phyloP scores from a whole-genome alignment of 345 rosid species.

The Camelina neglecta region DNA sequence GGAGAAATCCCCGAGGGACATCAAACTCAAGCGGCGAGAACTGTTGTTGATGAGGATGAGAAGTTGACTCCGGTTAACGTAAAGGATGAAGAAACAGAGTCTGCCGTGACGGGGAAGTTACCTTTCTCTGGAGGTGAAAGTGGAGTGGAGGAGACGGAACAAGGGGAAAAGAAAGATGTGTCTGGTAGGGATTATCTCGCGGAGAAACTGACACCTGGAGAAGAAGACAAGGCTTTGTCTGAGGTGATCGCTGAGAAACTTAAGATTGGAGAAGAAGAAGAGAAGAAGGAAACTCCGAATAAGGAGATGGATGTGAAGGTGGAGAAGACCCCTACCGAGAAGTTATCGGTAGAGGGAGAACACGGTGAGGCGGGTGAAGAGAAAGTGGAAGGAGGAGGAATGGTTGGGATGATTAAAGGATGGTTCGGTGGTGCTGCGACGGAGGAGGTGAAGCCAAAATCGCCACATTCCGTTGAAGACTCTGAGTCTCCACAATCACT shows the following conservation, averaged over 20 bases:
- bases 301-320: constrained; percentile 56
- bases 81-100: constrained; percentile 49
- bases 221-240: constrained; percentile 68
- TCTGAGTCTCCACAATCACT: constrained; percentile 32
- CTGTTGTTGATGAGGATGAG: constrained; percentile 46
- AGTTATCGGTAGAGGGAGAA: constrained; percentile 32
- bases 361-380: constrained; percentile 37
- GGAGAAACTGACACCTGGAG: constrained; percentile 69
- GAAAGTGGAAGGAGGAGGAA: constrained; percentile 39
- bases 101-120: constrained; percentile 38
- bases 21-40: constrained; percentile 27
- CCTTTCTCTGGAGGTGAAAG: constrained; percentile 34
- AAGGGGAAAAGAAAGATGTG: constrained; percentile 47
- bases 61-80: constrained; percentile 50
- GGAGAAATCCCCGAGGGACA: constrained; percentile 11
- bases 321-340: constrained; percentile 45
- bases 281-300: constrained; percentile 42
- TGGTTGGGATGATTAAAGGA: constrained; percentile 64
- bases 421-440: constrained; percentile 49
- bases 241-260: constrained; percentile 56
- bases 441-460: constrained; percentile 32
- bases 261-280: constrained; percentile 34
- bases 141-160: constrained; percentile 22
- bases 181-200: constrained; percentile 51
- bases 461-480: constrained; percentile 23